phyloP scores from a whole-genome alignment of 331 rosid species.

The Malus hybrid region DNA sequence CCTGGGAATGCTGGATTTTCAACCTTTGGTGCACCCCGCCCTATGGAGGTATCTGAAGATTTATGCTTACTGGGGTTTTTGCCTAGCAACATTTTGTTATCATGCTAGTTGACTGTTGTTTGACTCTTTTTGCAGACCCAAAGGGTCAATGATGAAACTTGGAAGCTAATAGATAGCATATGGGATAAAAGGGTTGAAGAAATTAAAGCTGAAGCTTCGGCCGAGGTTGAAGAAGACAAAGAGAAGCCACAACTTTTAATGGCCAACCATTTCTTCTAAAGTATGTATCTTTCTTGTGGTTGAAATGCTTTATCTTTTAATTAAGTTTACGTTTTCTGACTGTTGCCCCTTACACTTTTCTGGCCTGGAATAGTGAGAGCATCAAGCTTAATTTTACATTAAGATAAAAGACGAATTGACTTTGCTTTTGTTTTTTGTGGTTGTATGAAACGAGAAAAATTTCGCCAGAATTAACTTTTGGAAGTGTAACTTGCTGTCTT shows the following conservation, averaged over 20 bases:
- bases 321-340: constrained; percentile 3
- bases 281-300: constrained; percentile 13
- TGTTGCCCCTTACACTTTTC: background rate
- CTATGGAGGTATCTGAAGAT: constrained; percentile 55
- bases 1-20: constrained; percentile 86
- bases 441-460: background rate
- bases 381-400: background rate
- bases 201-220: constrained; percentile 53
- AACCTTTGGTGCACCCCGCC: constrained; percentile 91
- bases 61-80: constrained; percentile 8
- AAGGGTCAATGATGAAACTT: constrained; percentile 75
- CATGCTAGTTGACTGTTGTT: background rate
- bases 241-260: constrained; percentile 84
- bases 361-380: background rate
- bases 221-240: constrained; percentile 66
- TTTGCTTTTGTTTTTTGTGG: too few relatives aligned
- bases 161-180: constrained; percentile 83
- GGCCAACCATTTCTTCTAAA: constrained; percentile 83
- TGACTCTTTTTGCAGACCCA: constrained; percentile 54
- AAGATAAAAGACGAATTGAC: background rate
- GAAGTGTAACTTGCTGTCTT: background rate
- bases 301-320: constrained; percentile 3
- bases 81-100: constrained; percentile 7
- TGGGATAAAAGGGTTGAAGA: constrained; percentile 77
- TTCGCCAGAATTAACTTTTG: background rate